These are phyloP conservation scores for Sclerotinia sclerotiorum DNA, from an alignment of 2,329 filamentous ascomycete genomes.

Conservation along the genomic window DNA sequence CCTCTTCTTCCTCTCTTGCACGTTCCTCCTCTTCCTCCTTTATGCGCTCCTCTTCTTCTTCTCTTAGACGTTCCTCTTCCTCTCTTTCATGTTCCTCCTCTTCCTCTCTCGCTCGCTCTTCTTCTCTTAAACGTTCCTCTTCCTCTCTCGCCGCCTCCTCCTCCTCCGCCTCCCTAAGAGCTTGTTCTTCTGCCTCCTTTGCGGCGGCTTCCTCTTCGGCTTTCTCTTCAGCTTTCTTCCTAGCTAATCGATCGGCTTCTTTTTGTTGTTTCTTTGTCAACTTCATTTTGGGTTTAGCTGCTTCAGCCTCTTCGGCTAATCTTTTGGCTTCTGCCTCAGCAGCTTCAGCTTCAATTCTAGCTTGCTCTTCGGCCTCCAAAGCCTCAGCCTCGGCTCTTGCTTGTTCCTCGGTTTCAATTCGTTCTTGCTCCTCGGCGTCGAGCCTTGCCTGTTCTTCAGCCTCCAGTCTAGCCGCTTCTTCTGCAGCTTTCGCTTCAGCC, in stretches of 20 bases:
- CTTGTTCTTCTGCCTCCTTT: slow-evolving; percentile 41
- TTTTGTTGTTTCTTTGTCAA: slow-evolving; percentile 52
- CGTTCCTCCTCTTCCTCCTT: no score
- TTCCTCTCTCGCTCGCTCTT: slow-evolving; percentile 44
- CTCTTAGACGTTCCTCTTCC: slow-evolving; percentile 43
- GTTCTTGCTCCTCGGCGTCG: slow-evolving; percentile 36
- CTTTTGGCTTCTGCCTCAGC: slow-evolving; percentile 36
- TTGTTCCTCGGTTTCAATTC: slow-evolving; percentile 43
- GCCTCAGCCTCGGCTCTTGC: slow-evolving; percentile 53
- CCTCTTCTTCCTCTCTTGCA: slow-evolving; percentile 42
- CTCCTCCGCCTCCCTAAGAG: slow-evolving; percentile 42
- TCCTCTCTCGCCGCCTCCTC: slow-evolving; percentile 43
- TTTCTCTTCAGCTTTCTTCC: slow-evolving; percentile 51
- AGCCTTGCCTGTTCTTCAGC: slow-evolving; percentile 32
- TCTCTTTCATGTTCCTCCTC: slow-evolving; percentile 43
- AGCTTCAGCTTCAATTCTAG: slow-evolving; percentile 34
- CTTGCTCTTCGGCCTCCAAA: slow-evolving; percentile 51
- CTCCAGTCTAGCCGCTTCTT: slow-evolving; percentile 36
- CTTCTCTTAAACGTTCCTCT: slow-evolving; percentile 43
- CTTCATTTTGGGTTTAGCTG: slow-evolving; percentile 40
- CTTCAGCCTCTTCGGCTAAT: slow-evolving; percentile 40
- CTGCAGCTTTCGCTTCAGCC: slow-evolving; percentile 43
- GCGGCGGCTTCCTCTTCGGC: slow-evolving; percentile 44
- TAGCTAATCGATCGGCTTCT: slow-evolving; percentile 46
- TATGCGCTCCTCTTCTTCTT: slow-evolving; percentile 42